Evolutionary conservation across 805 yeast genomes (phyloP), one percentile per base, ranked within the genome.

Genomic region (Yueomyces sinensis): DNA sequence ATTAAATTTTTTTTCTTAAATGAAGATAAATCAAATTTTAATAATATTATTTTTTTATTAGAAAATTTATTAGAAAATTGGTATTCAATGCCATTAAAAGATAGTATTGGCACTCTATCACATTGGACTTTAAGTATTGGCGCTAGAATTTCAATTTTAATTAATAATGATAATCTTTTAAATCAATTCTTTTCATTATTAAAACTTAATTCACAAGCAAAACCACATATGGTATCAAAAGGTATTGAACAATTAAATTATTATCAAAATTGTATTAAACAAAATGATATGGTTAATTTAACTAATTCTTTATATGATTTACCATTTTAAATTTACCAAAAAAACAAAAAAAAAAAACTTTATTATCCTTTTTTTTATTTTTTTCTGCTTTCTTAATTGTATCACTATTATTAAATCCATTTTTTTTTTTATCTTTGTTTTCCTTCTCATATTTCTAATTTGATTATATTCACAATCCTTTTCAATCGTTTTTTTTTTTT

Each of bases 21-120:
- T 13, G 30, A 29, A 19, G 33, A 36, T 15, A 17, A 27, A 16
- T 16, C 19, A 9, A 29, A 24, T 24, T 4, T n/a, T 5, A 17
- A 16, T 5, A 18, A 31, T 7, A 29, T 36, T 3, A 15, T 13
- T 9, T n/a, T 9, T 5, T 14, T 19, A 4, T 15, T 41, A 13
- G 44, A 41, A 31, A 31, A 36, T 14, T 29, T 35, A 17, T 32
- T 41, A 30, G 39, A 36, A 32, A 13, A 16, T 14, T 31, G 36
- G 32, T 39, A 35, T 25, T 32, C 37, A 9, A 36, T 36, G 11
- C 44, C 44, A 9, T 34, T 35, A 30, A 17, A 13, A 7, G 23
- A 28, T 25, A 15, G 34, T 6, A 27, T 31, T 2, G 32, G 33
- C 4, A 27, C 25, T 2, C 30, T 27, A 25, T 38, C 38, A 17